These are phyloP conservation scores for Phytophthora sojae DNA, from an alignment of 352 stramenopile genomes.

Conservation along the genomic window DNA sequence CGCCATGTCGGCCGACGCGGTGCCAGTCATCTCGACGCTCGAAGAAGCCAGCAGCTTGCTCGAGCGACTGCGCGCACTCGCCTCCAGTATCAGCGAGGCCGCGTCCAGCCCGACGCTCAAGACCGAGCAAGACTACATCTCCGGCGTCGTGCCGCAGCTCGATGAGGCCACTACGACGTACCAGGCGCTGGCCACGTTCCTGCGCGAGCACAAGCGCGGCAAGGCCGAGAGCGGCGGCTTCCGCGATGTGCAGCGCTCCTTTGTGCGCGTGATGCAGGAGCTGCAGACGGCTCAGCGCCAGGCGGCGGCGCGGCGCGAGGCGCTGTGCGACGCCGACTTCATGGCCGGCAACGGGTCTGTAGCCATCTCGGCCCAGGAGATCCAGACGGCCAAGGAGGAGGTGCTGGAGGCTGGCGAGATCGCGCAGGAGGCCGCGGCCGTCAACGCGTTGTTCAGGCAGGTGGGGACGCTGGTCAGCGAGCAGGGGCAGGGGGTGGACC, in stretches of 20 bases:
- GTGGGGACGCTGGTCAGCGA: conserved; percentile 68
- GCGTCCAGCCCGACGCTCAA: conserved; percentile 51
- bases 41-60: conserved; percentile 52
- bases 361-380: conserved; percentile 62
- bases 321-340: conserved; percentile 78
- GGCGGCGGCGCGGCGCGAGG: conserved; percentile 59
- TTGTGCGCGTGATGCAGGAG: conserved; percentile 74
- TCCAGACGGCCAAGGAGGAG: conserved; percentile 83
- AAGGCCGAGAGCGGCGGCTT: conserved; percentile 55
- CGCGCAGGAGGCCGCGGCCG: conserved; percentile 62
- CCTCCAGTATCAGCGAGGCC: conserved; percentile 43
- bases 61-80: conserved; percentile 44
- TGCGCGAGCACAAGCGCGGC: conserved; percentile 69
- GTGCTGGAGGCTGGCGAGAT: conserved; percentile 74
- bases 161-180: conserved; percentile 69
- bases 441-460: conserved; percentile 78
- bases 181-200: conserved; percentile 64
- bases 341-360: conserved; percentile 48
- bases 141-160: conserved; percentile 53
- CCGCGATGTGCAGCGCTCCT: conserved; percentile 64
- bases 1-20: conserved; percentile 14
- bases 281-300: conserved; percentile 72
- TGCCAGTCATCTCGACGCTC: conserved; percentile 46
- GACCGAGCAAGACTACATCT: conserved; percentile 65
- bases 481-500: conserved; percentile 72